Evolutionary conservation across 768 basidiomycete genomes (phyloP).

Genomic region (Xanthoconium stramineum): DNA sequence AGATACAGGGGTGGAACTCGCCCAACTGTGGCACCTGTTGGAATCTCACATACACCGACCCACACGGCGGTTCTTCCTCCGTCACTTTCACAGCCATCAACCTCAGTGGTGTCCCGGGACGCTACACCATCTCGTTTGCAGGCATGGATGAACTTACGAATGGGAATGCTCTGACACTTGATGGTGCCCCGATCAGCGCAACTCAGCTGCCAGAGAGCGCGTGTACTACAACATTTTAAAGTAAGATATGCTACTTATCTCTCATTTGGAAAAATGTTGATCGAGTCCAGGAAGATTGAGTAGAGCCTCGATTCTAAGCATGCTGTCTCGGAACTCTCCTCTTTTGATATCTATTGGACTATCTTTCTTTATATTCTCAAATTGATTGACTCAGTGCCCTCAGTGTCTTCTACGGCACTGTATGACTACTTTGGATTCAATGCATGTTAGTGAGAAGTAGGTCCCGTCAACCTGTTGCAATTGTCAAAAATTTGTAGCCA

Average conservation of each 20-base stretch:
- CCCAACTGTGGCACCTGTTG: slow-evolving; percentile 59
- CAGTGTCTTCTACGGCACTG: too few relatives aligned
- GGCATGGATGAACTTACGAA: slow-evolving; percentile 38
- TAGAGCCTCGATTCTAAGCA: neutral
- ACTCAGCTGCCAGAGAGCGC: slow-evolving; percentile 9
- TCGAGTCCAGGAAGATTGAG: neutral
- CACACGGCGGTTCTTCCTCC: slow-evolving; percentile 28
- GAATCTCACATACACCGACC: slow-evolving; percentile 45
- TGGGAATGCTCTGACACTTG: slow-evolving; percentile 28
- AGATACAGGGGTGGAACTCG: slow-evolving; percentile 51
- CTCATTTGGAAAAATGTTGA: neutral
- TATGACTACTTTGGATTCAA: too few relatives aligned
- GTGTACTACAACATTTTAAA: slow-evolving; percentile 1
- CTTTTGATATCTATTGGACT: too few relatives aligned
- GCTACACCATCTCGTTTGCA: slow-evolving; percentile 35
- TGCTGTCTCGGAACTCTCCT: too few relatives aligned
- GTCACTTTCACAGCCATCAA: slow-evolving; percentile 55
- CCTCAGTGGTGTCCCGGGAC: slow-evolving; percentile 33
- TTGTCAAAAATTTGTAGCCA: too few relatives aligned
- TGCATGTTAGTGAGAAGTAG: too few relatives aligned
- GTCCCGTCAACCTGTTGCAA: too few relatives aligned
- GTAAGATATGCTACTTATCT: neutral
- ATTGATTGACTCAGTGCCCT: too few relatives aligned
- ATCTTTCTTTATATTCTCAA: too few relatives aligned
- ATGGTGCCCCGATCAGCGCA: slow-evolving; percentile 26